These are phyloP conservation scores for Nelumbo lutea DNA, from an alignment of 164 flowering plant species.

Conservation along the genomic window DNA sequence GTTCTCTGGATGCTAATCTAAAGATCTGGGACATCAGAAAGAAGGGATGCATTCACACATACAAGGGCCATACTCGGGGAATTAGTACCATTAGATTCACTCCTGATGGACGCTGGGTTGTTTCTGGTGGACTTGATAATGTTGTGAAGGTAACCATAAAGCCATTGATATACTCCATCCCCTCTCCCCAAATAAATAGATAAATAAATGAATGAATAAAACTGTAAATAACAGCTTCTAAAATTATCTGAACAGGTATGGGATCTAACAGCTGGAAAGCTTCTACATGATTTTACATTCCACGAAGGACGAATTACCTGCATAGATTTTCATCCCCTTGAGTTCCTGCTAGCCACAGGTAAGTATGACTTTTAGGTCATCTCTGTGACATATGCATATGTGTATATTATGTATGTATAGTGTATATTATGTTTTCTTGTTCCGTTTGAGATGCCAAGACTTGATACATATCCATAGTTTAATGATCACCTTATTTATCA, in stretches of 20 bases:
- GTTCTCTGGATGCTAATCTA: slow-evolving; percentile 70
- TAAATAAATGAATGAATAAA: neutral
- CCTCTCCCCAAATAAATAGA: neutral
- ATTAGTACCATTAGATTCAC: slow-evolving; percentile 62
- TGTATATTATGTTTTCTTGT: neutral
- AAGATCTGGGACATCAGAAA: slow-evolving; percentile 88
- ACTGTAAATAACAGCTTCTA: neutral
- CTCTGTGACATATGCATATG: neutral
- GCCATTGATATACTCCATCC: neutral
- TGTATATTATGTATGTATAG: neutral
- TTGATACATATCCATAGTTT: neutral
- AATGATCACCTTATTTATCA: too few species aligned
- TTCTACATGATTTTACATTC: slow-evolving; percentile 77
- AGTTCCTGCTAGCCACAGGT: slow-evolving; percentile 91
- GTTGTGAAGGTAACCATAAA: slow-evolving; percentile 59
- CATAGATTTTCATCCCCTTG: slow-evolving; percentile 81
- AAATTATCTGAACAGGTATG: slow-evolving; percentile 45
- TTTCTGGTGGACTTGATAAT: slow-evolving; percentile 86
- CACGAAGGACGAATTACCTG: slow-evolving; percentile 76
- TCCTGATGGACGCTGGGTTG: slow-evolving; percentile 98
- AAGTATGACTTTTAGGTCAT: slow-evolving; percentile 5
- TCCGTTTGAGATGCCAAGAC: neutral
- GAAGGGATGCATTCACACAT: slow-evolving; percentile 91
- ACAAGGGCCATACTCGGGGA: slow-evolving; percentile 77
- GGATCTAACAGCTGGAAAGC: slow-evolving; percentile 96